A percentile compares a stretch with the other conserved stretches of the same genome.
These are phyloP conservation scores for Apiotrichum gamsii DNA, from an alignment of 1,284 basidiomycete genomes.

Conservation along the genomic window DNA sequence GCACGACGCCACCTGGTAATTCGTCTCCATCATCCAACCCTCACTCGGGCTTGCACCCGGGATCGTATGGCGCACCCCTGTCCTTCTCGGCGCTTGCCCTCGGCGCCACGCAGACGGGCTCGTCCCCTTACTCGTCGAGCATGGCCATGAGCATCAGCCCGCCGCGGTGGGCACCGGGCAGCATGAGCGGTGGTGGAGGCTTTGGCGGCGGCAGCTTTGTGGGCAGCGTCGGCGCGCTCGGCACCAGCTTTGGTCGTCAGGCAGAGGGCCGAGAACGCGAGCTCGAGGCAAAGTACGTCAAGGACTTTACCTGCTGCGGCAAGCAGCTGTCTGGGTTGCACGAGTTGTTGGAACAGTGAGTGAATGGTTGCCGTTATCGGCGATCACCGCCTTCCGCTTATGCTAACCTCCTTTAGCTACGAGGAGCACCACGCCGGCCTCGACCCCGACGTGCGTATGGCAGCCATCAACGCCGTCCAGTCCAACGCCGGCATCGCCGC, in stretches of 20 bases:
- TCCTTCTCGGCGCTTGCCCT: conserved; percentile 31
- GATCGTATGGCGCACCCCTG: conserved; percentile 31
- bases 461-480: conserved; percentile 40
- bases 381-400: neutral
- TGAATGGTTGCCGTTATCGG: conserved; percentile 8
- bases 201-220: conserved; percentile 29
- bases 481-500: conserved; percentile 10
- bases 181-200: conserved; percentile 20
- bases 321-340: conserved; percentile 45
- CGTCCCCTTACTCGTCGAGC: conserved; percentile 22
- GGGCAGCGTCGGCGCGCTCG: conserved; percentile 35
- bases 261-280: conserved; percentile 39
- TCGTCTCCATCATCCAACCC: conserved; percentile 18
- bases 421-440: conserved; percentile 48
- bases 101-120: conserved; percentile 22
- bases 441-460: conserved; percentile 40
- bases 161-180: conserved; percentile 33
- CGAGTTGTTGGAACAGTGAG: conserved; percentile 48
- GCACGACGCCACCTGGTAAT: conserved; percentile 11
- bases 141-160: conserved; percentile 44
- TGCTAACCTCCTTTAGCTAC: conserved; percentile 29
- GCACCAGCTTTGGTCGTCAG: conserved; percentile 38
- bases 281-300: conserved; percentile 47
- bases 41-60: conserved; percentile 32
- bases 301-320: conserved; percentile 47